A percentile compares a stretch with the other conserved stretches of the same genome.
phyloP scores from a whole-genome alignment of 2,329 filamentous ascomycete genomes.

The Penicillium hesseltinei region DNA sequence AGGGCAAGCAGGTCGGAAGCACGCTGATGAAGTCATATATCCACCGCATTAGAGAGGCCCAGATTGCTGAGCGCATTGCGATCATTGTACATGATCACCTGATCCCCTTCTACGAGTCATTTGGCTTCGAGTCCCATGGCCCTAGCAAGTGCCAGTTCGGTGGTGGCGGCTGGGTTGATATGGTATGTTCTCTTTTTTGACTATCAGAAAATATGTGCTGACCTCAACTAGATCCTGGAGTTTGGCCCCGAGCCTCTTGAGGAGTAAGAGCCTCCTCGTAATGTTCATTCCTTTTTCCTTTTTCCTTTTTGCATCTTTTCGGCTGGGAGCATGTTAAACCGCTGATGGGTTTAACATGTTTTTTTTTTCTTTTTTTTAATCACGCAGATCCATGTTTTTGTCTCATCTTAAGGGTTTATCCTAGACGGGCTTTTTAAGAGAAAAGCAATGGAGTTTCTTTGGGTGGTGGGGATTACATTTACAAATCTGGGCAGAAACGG shows the following conservation, averaged over 20 bases:
- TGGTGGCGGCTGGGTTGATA: conserved; percentile 77
- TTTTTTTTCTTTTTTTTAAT: neutral
- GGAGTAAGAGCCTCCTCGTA: conserved; percentile 2
- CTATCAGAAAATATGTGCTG: conserved; percentile 7
- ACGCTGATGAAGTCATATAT: conserved; percentile 74
- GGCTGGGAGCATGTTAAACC: conserved; percentile 20
- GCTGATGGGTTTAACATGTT: conserved; percentile 12
- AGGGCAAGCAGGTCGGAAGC: conserved; percentile 70
- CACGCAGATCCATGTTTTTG: conserved; percentile 20
- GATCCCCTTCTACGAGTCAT: conserved; percentile 71
- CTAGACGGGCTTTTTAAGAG: conserved; percentile 21
- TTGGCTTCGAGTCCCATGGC: conserved; percentile 69
- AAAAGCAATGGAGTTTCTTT: conserved; percentile 39
- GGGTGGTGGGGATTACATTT: conserved; percentile 19
- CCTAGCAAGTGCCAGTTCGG: conserved; percentile 69
- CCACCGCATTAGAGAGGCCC: conserved; percentile 69
- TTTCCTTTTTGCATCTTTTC: conserved; percentile 20
- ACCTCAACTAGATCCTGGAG: conserved; percentile 29
- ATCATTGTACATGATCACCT: conserved; percentile 75
- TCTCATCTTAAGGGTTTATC: conserved; percentile 19
- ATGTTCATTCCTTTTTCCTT: neutral
- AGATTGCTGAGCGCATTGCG: conserved; percentile 68
- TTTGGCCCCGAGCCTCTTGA: conserved; percentile 25
- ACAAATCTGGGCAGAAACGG: conserved; percentile 17
- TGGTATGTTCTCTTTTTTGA: conserved; percentile 57